Conservation (phyloP, 768 basidiomycete genomes). For the Termitomyces titanicus region DNA sequence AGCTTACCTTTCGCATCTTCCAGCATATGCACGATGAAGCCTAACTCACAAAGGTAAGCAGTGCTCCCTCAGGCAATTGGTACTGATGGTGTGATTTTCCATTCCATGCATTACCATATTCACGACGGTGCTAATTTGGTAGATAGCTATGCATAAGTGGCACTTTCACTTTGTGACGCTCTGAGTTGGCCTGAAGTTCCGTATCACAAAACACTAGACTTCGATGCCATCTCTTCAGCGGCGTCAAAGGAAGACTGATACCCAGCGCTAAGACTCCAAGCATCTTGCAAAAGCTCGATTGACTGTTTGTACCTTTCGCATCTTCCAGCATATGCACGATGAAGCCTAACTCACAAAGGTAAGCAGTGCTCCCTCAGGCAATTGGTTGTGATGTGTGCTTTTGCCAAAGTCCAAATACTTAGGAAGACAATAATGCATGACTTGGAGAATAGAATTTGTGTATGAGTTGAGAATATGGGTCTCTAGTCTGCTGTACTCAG, state of each 20-base stretch:
- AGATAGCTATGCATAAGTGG: not conserved
- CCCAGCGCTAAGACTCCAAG: constrained; percentile 87
- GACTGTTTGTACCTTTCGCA: constrained; percentile 90
- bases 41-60: constrained; percentile 93
- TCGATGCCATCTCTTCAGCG: constrained; percentile 59
- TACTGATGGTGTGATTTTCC: constrained; percentile 89
- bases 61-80: constrained; percentile 84
- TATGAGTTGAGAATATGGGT: constrained; percentile 98
- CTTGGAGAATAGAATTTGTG: constrained; percentile 86
- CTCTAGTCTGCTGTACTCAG: constrained; percentile 86
- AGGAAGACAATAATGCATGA: constrained; percentile 81
- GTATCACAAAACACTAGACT: constrained; percentile 22
- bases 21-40: constrained; percentile 92
- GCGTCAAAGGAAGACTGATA: constrained; percentile 25
- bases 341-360: constrained; percentile 92
- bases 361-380: constrained; percentile 92
- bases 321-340: constrained; percentile 95
- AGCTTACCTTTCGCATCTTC: constrained; percentile 92
- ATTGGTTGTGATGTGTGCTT: constrained; percentile 85
- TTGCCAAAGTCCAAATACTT: constrained; percentile 81
- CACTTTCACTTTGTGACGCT: not conserved
- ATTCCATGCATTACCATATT: no score
- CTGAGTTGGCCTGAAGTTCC: constrained; percentile 22
- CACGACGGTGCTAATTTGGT: constrained; percentile 6
- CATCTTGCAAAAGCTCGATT: constrained; percentile 93